Conservation (phyloP, 345 rosid genomes). For the Eucalyptus sp. region DNA sequence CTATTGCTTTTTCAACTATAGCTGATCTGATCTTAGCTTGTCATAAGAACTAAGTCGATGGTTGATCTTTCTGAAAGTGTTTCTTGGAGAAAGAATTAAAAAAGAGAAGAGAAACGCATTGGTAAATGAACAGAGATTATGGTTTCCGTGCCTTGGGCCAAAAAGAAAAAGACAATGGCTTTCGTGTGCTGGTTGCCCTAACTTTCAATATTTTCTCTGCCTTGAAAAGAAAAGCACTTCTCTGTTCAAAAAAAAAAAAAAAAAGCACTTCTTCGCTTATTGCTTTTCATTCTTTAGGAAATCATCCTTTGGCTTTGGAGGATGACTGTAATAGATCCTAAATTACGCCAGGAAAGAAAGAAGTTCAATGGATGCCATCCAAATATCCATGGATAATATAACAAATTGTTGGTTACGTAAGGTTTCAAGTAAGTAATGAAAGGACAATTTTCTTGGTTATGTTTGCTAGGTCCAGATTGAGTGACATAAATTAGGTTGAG, state of each 20-base stretch:
- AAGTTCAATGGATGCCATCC: neutral
- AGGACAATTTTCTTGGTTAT: neutral
- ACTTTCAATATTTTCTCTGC: no score
- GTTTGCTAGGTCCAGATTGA: neutral
- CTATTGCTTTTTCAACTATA: neutral
- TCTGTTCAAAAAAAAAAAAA: no score
- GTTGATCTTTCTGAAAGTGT: neutral
- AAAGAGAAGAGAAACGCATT: neutral
- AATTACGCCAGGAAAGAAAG: neutral
- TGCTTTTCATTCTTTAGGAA: slow-evolving; percentile 11
- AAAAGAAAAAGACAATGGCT: no score
- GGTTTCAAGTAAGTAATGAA: neutral
- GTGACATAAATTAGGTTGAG: neutral
- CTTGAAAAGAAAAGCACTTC: no score
- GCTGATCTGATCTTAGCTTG: neutral
- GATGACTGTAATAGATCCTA: neutral
- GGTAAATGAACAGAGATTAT: no score
- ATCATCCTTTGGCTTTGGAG: neutral
- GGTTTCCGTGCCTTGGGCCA: no score
- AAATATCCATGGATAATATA: neutral
- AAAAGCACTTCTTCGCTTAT: neutral
- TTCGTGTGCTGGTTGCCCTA: no score
- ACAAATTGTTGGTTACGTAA: neutral
- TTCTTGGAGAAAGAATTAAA: neutral
- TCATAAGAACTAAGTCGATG: neutral